Base-by-base conservation (phyloP, 371 early-diverging fungal species). In the Mucor indicus region DNA sequence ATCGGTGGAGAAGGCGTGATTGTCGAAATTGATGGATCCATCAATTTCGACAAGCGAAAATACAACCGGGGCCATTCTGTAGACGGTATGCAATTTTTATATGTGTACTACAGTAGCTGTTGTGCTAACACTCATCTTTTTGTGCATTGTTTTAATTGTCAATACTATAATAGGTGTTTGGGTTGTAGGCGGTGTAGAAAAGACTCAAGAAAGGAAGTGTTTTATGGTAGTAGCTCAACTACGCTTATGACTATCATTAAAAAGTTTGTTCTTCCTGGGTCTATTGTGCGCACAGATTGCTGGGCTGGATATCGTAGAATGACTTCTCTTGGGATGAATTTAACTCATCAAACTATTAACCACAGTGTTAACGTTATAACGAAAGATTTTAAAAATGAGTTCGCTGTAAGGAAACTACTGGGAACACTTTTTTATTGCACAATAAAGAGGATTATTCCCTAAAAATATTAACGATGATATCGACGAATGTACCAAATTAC, bases 261-360 rank as follows among this genome's bases (percentile, higher is more conserved):
- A 3, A 1, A 16, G 1, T 41, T 13, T 27, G 41, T 41, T 1
- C 6, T 1, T 3, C 41, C 41, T 25, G 41, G 41, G 11, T 41
- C 41, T 0, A 23, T 27, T 4, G 27, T 41, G 0, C 9, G 16
- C 1, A 41, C 41, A 8, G 41, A 41, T 21, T 41, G 41, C 4
- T 41, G 41, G 41, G 4, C n/a, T 10, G 41, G 1, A 6, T 41
- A 41, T 25, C 8, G 1, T 3, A 10, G 13, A 19, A 38, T 38
- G 21, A 13, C 13, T 4, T 19, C 12, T 38, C 38, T 38, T 4
- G 38, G 38, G 4, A 17, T 38, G 38, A 13, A 41, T 1, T 10
- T 41, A 2, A 16, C 9, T 7, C 45, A 52, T 44, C 38, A 19
- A 19, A 29, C 27, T 4, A 38, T 44, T 6, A 54, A 54, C 38